These are phyloP conservation scores for Vigna radiata DNA, from an alignment of 306 rosid genomes.

Conservation along the genomic window DNA sequence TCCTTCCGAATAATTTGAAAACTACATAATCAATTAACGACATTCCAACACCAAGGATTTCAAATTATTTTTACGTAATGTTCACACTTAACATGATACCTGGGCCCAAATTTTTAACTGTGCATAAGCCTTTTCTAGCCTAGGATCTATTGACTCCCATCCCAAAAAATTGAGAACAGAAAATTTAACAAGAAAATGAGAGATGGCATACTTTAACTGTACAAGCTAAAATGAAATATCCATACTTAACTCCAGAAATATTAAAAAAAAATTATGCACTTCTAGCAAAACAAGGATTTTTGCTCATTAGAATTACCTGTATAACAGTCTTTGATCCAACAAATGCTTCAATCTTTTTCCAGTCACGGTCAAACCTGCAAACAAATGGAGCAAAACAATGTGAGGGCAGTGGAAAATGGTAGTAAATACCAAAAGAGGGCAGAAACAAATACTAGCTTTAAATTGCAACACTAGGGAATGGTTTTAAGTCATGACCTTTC, in stretches of 20 bases:
- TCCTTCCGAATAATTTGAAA: background rate
- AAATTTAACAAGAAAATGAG: background rate
- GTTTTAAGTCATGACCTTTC: constrained; percentile 2
- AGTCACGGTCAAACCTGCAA: constrained; percentile 84
- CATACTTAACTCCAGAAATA: background rate
- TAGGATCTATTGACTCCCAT: background rate
- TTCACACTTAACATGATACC: background rate
- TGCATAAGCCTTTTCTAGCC: constrained; percentile 22
- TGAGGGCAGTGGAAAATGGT: background rate
- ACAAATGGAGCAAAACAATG: background rate
- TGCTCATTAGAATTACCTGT: constrained; percentile 59
- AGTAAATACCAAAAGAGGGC: background rate
- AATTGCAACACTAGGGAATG: constrained; percentile 10
- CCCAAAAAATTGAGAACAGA: constrained; percentile 6
- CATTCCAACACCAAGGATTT: constrained; percentile 3
- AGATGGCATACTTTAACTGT: background rate
- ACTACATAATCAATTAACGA: background rate
- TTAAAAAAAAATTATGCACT: background rate
- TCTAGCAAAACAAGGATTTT: background rate
- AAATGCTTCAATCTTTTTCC: constrained; percentile 94
- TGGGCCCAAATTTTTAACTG: background rate
- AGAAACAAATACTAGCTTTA: background rate
- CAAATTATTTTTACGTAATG: no score
- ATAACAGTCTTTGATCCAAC: constrained; percentile 84
- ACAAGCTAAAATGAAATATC: constrained; percentile 18